Conservation (phyloP, 2,329 filamentous ascomycete species). For the Microascus cirrosus region DNA sequence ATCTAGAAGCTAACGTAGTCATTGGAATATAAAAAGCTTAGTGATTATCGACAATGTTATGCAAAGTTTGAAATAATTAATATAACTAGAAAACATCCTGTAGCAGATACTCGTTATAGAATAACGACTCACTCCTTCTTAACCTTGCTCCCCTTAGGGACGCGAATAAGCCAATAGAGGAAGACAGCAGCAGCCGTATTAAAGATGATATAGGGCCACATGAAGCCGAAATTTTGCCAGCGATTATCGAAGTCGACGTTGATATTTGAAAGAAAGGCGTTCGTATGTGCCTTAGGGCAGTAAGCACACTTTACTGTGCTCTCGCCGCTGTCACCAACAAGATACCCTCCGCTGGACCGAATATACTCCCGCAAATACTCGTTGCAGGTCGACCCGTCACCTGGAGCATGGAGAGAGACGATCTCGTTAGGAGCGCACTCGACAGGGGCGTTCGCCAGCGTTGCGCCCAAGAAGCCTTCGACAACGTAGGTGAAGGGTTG, state of each 20-base stretch:
- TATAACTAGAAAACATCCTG: too few relatives aligned
- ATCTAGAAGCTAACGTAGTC: too few relatives aligned
- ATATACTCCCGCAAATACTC: constrained; percentile 47
- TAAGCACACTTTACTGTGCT: constrained; percentile 42
- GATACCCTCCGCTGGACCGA: constrained; percentile 33
- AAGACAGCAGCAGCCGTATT: constrained; percentile 44
- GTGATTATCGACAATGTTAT: too few relatives aligned
- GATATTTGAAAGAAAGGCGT: constrained; percentile 35
- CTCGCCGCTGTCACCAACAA: constrained; percentile 27
- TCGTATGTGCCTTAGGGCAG: constrained; percentile 40
- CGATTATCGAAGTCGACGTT: constrained; percentile 43
- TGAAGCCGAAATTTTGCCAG: constrained; percentile 59
- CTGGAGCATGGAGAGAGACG: constrained; percentile 51
- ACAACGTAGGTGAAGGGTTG: constrained; percentile 81
- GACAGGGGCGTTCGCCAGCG: constrained; percentile 55
- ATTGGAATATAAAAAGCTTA: too few relatives aligned
- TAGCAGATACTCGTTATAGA: too few relatives aligned
- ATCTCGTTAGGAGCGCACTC: constrained; percentile 60
- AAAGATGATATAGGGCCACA: constrained; percentile 48
- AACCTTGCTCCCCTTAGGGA: constrained; percentile 25
- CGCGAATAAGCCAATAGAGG: constrained; percentile 43
- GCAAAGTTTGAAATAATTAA: too few relatives aligned
- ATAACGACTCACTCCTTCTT: too few relatives aligned
- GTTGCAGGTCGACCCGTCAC: constrained; percentile 41
- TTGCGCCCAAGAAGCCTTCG: constrained; percentile 58